Base-by-base conservation (phyloP, 306 rosid genomes). In the Fragaria iinumae region DNA sequence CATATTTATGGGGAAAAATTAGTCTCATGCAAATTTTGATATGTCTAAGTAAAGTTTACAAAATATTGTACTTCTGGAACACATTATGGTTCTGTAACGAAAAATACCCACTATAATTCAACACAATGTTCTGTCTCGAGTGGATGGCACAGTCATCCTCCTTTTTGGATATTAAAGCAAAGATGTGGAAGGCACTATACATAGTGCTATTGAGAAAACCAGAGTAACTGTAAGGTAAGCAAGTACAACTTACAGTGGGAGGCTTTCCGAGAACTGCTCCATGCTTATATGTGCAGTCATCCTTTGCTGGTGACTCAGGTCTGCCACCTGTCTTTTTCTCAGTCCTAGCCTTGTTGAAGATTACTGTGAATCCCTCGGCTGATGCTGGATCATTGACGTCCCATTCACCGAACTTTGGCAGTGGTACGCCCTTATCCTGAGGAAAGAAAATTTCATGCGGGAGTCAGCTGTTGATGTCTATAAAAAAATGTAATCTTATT, bases 341-440 rank as follows among this genome's bases (percentile, higher is more conserved):
- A 65, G 87, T 83, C 74, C 92, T 81, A 36, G 96, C 93, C 85
- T 90, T 90, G 80, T 84, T 92, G 83, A 92, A 90, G 82, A 92
- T 90, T 8, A 83, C 92, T 0, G 97, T 87, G 87, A 90, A 92
- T 38, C 93, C 92, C 80, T 86, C 93, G 8, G 93, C 96, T 0
- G 97, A 89, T 36, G 97, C 83, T 2, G 93, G 93, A 72, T 93
- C 92, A 64, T 87, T 92, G 67, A 90, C 93, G 67, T 92, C 92
- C 97, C 97, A 92, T 69, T 90, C 97, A 43, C 96, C 96, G 70
- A 92, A 92, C 86, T 91, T 91, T 8, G 97, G 94, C 39, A 91
- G 69, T 36, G 97, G 83, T 56, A 75, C 85, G 71, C 84, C 90
- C 43, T 77, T 88, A 43, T 88, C 97, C 92, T 89, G 76, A 23